phyloP scores from a whole-genome alignment of 2,329 filamentous ascomycete species.

The Fusarium mundagurra region DNA sequence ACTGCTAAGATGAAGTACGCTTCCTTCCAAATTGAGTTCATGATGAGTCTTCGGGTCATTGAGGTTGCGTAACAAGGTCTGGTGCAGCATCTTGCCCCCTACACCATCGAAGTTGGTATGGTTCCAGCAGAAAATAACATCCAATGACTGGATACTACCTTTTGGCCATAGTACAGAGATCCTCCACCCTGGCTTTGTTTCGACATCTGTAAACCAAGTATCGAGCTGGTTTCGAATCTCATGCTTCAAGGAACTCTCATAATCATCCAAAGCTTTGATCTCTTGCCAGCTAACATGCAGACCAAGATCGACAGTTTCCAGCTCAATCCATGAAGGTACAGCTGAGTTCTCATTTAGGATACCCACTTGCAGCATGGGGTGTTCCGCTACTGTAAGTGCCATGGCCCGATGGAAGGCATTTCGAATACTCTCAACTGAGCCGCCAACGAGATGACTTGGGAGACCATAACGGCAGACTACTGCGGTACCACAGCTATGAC shows the following conservation, averaged over 20 bases:
- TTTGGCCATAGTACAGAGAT: slow-evolving; percentile 29
- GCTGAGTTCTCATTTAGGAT: slow-evolving; percentile 31
- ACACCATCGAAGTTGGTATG: slow-evolving; percentile 45
- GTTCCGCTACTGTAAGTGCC: slow-evolving; percentile 31
- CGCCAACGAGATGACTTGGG: slow-evolving; percentile 5
- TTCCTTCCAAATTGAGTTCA: neutral
- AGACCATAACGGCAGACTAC: slow-evolving; percentile 26
- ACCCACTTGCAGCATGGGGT: slow-evolving; percentile 35
- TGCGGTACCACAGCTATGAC: slow-evolving; percentile 30
- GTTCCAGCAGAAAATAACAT: slow-evolving; percentile 43
- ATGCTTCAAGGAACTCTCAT: neutral
- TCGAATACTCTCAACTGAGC: neutral
- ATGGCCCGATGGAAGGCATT: slow-evolving; percentile 19
- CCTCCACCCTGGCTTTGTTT: slow-evolving; percentile 42
- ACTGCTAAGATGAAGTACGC: slow-evolving; percentile 12
- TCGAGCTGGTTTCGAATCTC: slow-evolving; percentile 25
- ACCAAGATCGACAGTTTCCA: slow-evolving; percentile 19
- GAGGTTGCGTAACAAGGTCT: slow-evolving; percentile 42
- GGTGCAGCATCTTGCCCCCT: slow-evolving; percentile 47
- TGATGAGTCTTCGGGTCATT: slow-evolving; percentile 11
- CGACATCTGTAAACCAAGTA: slow-evolving; percentile 32
- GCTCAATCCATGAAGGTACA: slow-evolving; percentile 30
- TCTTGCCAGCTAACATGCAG: slow-evolving; percentile 28
- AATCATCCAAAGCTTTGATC: neutral
- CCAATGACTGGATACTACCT: slow-evolving; percentile 12